Evolutionary conservation across 148 eudicot species (phyloP).

Genomic region (Selenicereus undatus): DNA sequence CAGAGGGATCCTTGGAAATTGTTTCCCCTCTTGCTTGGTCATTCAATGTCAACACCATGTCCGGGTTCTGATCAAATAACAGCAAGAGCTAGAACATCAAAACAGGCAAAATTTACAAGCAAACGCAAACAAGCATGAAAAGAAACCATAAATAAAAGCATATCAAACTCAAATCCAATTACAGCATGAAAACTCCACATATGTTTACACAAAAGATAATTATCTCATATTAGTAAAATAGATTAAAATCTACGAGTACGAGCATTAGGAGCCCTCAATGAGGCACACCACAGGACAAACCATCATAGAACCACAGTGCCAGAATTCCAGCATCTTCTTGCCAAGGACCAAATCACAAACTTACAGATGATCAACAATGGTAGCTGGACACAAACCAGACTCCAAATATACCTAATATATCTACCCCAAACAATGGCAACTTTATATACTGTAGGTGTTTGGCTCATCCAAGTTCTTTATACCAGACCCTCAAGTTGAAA

Average conservation of each 20-base stretch:
- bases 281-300: background rate
- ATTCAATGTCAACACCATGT: constrained; percentile 29
- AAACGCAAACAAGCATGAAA: background rate
- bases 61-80: constrained; percentile 46
- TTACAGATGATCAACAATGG: background rate
- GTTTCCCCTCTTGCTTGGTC: constrained; percentile 39
- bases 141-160: background rate
- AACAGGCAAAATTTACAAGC: background rate
- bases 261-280: background rate
- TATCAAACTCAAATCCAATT: background rate
- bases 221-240: background rate
- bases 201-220: background rate
- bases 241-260: background rate
- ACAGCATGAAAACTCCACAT: background rate
- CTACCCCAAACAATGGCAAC: background rate
- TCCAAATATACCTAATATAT: background rate
- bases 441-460: background rate
- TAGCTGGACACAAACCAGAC: background rate
- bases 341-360: background rate
- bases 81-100: background rate
- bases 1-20: constrained; percentile 35
- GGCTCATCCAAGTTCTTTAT: background rate
- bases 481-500: too few relatives aligned
- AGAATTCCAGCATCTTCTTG: background rate
- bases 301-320: background rate